Percentiles rank a stretch among this genome's conserved stretches.
Evolutionary conservation across 139 green algal species (phyloP).

Genomic region (Astrephomene gubernaculifera): DNA sequence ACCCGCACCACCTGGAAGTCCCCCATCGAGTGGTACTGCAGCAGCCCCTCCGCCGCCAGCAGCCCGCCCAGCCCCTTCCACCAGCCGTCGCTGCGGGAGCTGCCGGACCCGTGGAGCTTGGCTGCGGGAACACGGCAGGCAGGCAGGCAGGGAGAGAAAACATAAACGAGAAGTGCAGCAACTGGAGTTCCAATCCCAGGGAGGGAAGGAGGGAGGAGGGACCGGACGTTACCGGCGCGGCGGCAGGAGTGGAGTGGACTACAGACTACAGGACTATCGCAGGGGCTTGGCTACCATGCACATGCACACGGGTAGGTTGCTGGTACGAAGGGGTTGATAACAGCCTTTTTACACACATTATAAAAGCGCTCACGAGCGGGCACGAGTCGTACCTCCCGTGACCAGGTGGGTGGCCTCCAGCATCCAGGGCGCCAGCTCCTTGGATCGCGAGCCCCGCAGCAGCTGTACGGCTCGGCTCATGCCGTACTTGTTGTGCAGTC

Average conservation of each 20-base stretch:
- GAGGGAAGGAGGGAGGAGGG: background rate
- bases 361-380: no score
- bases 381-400: background rate
- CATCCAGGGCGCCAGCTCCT: conserved; percentile 64
- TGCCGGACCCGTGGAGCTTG: conserved; percentile 64
- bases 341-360: no score
- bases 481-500: conserved; percentile 41
- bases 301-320: no score
- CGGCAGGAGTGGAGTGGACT: no score
- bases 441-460: conserved; percentile 47
- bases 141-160: no score
- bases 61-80: conserved; percentile 67
- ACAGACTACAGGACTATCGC: no score
- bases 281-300: no score
- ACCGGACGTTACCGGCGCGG: background rate
- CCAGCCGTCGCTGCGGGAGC: conserved; percentile 59
- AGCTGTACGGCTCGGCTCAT: conserved; percentile 27
- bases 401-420: conserved; percentile 29
- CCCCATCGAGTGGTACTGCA: conserved; percentile 18
- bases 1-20: conserved; percentile 5
- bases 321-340: no score
- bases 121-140: no score
- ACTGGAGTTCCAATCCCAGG: no score
- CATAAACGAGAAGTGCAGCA: no score
- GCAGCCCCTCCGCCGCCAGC: conserved; percentile 53